A percentile compares a stretch with the other conserved stretches of the same genome.
These are phyloP conservation scores for Hypsizygus marmoreus DNA, from an alignment of 768 basidiomycete species.

Conservation along the genomic window DNA sequence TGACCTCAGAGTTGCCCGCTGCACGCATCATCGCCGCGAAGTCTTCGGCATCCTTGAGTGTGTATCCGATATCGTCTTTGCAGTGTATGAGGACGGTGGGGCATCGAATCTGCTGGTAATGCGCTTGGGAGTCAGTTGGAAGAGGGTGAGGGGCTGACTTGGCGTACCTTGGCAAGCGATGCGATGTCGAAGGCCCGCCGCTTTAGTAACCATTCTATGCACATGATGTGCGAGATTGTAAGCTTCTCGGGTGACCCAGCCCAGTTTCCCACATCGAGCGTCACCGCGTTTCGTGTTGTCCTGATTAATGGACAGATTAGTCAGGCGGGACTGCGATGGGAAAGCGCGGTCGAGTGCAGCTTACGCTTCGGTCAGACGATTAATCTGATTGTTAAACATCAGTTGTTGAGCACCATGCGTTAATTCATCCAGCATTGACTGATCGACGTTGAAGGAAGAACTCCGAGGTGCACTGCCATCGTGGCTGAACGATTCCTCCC, in stretches of 20 bases:
- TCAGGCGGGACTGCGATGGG: neutral
- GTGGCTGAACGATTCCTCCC: constrained; percentile 5
- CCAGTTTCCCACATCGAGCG: constrained; percentile 4
- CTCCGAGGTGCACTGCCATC: neutral
- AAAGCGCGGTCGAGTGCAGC: constrained; percentile 1
- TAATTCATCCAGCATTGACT: constrained; percentile 3
- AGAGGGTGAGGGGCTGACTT: neutral
- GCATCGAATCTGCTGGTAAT: constrained; percentile 24
- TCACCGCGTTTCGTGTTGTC: constrained; percentile 3
- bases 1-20: constrained; percentile 20
- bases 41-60: constrained; percentile 20
- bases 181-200: constrained; percentile 11
- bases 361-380: constrained; percentile 10
- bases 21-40: constrained; percentile 18
- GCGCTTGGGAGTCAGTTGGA: neutral
- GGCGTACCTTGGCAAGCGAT: constrained; percentile 20
- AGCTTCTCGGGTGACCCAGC: constrained; percentile 8
- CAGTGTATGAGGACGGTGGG: constrained; percentile 32
- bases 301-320: neutral
- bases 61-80: constrained; percentile 31
- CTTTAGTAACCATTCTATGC: constrained; percentile 6
- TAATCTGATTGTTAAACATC: constrained; percentile 9
- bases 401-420: constrained; percentile 17
- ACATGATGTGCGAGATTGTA: neutral
- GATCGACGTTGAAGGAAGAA: neutral